Percentiles rank a stretch among this genome's conserved stretches.
phyloP scores from a whole-genome alignment of 2,329 filamentous ascomycete species.

The Acrocalymma vagum region DNA sequence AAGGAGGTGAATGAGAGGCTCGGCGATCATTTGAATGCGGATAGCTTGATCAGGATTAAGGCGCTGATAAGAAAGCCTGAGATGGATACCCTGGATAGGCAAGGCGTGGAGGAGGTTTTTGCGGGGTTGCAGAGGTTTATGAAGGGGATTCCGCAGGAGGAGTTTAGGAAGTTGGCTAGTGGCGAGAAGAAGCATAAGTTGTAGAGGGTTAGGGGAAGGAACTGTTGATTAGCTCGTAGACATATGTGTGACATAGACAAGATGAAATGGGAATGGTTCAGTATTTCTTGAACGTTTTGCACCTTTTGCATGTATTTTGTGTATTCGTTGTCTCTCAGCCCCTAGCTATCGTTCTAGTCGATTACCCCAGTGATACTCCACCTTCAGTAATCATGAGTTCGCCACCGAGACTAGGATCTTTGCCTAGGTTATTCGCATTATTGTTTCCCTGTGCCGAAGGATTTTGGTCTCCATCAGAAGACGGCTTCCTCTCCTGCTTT shows the following conservation, averaged over 20 bases:
- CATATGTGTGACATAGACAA: neutral
- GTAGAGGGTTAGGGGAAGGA: constrained; percentile 59
- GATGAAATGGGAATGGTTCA: neutral
- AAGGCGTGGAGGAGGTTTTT: constrained; percentile 87
- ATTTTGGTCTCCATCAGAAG: constrained; percentile 21
- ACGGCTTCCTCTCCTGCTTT: constrained; percentile 23
- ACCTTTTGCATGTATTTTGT: neutral
- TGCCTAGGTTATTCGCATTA: no score
- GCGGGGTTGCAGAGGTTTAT: constrained; percentile 83
- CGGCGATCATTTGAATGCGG: constrained; percentile 80
- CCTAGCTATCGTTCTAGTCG: neutral
- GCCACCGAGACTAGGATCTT: no score
- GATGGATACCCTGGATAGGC: constrained; percentile 74
- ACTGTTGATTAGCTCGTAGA: no score
- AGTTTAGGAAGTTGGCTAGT: constrained; percentile 84
- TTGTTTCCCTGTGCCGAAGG: constrained; percentile 9
- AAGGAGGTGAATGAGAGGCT: constrained; percentile 82
- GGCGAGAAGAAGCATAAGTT: constrained; percentile 96
- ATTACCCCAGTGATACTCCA: constrained; percentile 40
- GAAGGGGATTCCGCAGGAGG: constrained; percentile 81
- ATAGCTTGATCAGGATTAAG: constrained; percentile 86
- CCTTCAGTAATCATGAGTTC: constrained; percentile 43
- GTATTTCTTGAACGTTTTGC: neutral
- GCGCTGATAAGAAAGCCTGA: constrained; percentile 79
- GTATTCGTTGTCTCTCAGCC: neutral